A percentile compares a stretch with the other conserved stretches of the same genome.
These are phyloP conservation scores for Aspergillus ellipticus DNA, from an alignment of 495 filamentous ascomycete species.

Conservation along the genomic window DNA sequence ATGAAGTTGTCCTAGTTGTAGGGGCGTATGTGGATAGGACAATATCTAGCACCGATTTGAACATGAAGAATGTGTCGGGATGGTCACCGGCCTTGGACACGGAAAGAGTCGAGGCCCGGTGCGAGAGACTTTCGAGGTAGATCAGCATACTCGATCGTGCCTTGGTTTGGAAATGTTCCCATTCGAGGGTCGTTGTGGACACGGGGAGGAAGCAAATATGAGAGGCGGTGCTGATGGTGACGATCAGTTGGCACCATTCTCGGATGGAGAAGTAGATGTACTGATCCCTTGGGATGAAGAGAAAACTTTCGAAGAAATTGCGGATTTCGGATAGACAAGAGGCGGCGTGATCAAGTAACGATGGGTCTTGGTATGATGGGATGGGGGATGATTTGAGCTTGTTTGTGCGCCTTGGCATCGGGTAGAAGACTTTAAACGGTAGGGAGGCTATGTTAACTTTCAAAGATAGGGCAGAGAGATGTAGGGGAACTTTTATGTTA, in stretches of 20 bases:
- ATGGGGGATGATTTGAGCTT: background rate
- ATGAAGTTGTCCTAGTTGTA: background rate
- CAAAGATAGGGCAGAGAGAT: background rate
- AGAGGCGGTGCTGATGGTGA: background rate
- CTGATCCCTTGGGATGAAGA: background rate
- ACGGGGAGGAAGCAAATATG: background rate
- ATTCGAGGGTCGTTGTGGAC: background rate
- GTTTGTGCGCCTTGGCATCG: background rate
- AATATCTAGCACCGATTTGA: background rate
- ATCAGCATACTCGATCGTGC: background rate
- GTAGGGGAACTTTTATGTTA: background rate
- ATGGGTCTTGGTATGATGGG: background rate
- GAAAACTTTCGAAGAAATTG: background rate
- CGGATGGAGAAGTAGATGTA: background rate
- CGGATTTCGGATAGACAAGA: background rate
- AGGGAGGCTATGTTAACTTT: background rate
- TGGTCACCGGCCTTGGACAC: background rate
- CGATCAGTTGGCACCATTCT: background rate
- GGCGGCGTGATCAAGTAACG: background rate
- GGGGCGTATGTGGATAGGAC: background rate
- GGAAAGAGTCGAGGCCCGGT: background rate
- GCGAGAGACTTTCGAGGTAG: background rate
- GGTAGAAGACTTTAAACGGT: background rate
- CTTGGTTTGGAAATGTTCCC: background rate
- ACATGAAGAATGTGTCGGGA: background rate